These are phyloP conservation scores for Fusarium papillatum DNA, from an alignment of 2,329 filamentous ascomycete genomes.

Conservation along the genomic window DNA sequence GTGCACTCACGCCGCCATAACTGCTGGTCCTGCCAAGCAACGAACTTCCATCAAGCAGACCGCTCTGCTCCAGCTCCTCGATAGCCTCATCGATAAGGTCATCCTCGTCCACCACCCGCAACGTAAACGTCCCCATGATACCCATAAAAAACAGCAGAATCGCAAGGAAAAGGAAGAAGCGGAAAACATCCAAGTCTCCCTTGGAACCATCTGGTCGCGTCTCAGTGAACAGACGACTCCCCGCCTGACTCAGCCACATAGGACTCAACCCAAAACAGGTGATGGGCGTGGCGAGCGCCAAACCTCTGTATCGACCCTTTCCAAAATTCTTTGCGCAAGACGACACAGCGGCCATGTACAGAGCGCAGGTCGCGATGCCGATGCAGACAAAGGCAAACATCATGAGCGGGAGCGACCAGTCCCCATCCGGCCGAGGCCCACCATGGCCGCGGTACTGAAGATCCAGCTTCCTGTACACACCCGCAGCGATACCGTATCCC, in stretches of 20 bases:
- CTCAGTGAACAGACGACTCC: constrained; percentile 83
- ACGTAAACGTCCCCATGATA: constrained; percentile 77
- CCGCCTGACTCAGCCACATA: constrained; percentile 95
- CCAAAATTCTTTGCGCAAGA: constrained; percentile 99
- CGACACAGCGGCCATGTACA: constrained; percentile 93
- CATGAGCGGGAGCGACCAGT: constrained; percentile 86
- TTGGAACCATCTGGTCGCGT: constrained; percentile 71
- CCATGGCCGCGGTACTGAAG: constrained; percentile 58
- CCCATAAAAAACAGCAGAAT: constrained; percentile 79
- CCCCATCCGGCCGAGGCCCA: constrained; percentile 57
- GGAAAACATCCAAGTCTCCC: constrained; percentile 80
- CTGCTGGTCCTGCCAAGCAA: constrained; percentile 72
- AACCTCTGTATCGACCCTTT: constrained; percentile 85
- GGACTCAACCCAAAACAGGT: constrained; percentile 93
- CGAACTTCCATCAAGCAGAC: constrained; percentile 81
- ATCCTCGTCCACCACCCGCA: constrained; percentile 86
- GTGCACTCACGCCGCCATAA: constrained; percentile 73
- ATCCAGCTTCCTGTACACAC: constrained; percentile 73
- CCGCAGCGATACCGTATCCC: constrained; percentile 88
- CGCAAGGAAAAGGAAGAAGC: constrained; percentile 89
- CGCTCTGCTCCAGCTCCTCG: constrained; percentile 91
- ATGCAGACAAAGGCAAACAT: constrained; percentile 86
- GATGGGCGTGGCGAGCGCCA: constrained; percentile 92
- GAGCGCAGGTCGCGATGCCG: constrained; percentile 85
- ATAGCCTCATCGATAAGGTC: constrained; percentile 92